A percentile compares a stretch with the other conserved stretches of the same genome.
These are phyloP conservation scores for Fusarium sp. DNA, from an alignment of 2,329 filamentous ascomycete genomes.

Conservation along the genomic window DNA sequence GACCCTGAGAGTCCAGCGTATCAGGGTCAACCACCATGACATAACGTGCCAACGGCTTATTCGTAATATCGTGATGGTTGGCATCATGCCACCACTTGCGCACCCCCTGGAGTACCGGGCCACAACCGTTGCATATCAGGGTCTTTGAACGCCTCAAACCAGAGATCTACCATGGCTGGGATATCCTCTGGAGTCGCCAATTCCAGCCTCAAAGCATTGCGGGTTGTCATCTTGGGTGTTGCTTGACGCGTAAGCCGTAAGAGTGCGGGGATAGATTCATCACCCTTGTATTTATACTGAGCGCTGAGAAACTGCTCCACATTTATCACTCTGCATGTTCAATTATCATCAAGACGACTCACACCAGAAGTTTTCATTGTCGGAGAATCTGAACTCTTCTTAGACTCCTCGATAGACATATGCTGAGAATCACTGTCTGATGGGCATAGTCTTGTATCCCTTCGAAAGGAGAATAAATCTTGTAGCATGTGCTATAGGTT, in stretches of 20 bases:
- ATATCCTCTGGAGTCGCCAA: conserved; percentile 17
- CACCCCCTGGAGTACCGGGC: conserved; percentile 32
- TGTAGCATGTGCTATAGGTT: too few species aligned
- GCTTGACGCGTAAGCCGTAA: background rate
- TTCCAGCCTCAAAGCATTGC: conserved; percentile 3
- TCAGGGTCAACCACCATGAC: conserved; percentile 31
- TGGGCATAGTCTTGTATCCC: background rate
- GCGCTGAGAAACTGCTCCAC: background rate
- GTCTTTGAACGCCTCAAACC: conserved; percentile 34
- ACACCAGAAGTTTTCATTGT: background rate
- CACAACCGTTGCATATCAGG: conserved; percentile 20
- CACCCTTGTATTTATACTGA: background rate
- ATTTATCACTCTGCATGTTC: background rate
- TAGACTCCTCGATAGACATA: background rate
- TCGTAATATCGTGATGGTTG: conserved; percentile 21
- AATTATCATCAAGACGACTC: background rate
- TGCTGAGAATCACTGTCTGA: background rate
- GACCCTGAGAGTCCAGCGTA: conserved; percentile 11
- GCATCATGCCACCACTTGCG: conserved; percentile 35
- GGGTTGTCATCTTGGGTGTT: background rate
- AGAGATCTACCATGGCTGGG: conserved; percentile 21
- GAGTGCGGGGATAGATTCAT: background rate
- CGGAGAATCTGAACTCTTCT: background rate
- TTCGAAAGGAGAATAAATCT: too few species aligned
- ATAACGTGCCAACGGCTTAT: conserved; percentile 35